Evolutionary conservation across 805 yeast species (phyloP), one percentile per base, ranked within the genome.

Genomic region (Cyberlindnera mycetangii): DNA sequence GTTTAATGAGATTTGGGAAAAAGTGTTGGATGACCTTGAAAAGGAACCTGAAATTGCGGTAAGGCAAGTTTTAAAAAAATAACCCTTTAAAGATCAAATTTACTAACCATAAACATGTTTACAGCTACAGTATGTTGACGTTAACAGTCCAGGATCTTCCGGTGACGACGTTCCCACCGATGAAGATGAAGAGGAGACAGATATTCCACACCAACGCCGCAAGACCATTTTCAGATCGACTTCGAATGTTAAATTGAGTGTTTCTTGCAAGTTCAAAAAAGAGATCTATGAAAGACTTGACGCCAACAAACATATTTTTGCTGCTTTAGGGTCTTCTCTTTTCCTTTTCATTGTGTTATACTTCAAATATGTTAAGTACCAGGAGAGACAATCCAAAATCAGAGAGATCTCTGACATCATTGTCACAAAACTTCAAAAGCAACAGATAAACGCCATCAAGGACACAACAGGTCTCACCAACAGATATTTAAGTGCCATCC

Each of bases 1-100:
- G 50, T 86, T 85, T 61, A 83, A 84, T 52, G 84, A 79, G 47
- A 71, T 85, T 47, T 89, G 96, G 96, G 58, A 59, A 20, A 75
- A 78, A 54, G 83, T 83, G n/a, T 58, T 81, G 3, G 60, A 68
- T 28, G 83, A 80, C 54, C 71, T 88, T 50, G 77, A 78, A 50
- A 72, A 69, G 44, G 85, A 83, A 67, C 83, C 85, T 34, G 87
- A 81, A 62, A 74, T 83, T 60, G 79, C 75, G 67, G 84, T 85
- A 77, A 83, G 93, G 86, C 86, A 81, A 75, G 87, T 81, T 39
- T 22, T 7, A n/a, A 31, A n/a, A 21, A 9, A 22, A 18, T 12
- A 39, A 15, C 27, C 21, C 20, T 20, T 12, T 12, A 6, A 30
- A 6, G 20, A 30, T 3, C 11, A 19, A 5, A 27, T 11, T n/a